Evolutionary conservation across 768 basidiomycete genomes (phyloP).

Genomic region (Tulasnella sp.): DNA sequence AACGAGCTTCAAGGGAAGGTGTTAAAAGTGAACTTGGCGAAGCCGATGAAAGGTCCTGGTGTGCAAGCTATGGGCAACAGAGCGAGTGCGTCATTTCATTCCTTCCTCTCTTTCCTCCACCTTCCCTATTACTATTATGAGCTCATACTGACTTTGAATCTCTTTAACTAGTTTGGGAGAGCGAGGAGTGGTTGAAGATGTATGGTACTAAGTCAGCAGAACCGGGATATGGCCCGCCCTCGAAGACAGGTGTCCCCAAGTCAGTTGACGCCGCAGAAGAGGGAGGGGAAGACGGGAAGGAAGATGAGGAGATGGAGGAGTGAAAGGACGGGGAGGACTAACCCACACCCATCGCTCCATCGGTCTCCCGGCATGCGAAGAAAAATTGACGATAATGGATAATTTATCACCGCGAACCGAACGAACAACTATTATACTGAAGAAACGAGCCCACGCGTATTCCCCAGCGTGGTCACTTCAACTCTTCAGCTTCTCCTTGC

Average conservation of each 20-base stretch:
- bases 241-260: neutral
- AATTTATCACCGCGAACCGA: neutral
- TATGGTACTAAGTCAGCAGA: conserved; percentile 59
- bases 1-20: conserved; percentile 65
- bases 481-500: neutral
- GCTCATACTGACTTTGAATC: neutral
- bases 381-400: neutral
- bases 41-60: conserved; percentile 61
- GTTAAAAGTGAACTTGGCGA: conserved; percentile 73
- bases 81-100: conserved; percentile 43
- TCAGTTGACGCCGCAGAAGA: conserved; percentile 17
- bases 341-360: too few relatives aligned
- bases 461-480: neutral
- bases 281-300: conserved; percentile 22
- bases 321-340: conserved; percentile 23
- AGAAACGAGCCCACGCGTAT: neutral
- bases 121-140: neutral
- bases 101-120: neutral
- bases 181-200: conserved; percentile 83
- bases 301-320: conserved; percentile 57
- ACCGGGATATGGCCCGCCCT: conserved; percentile 3
- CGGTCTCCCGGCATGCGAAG: neutral
- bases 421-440: neutral
- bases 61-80: conserved; percentile 49
- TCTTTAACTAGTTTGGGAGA: conserved; percentile 69